phyloP scores from a whole-genome alignment of 305 asterid species.

The Lippia alba region DNA sequence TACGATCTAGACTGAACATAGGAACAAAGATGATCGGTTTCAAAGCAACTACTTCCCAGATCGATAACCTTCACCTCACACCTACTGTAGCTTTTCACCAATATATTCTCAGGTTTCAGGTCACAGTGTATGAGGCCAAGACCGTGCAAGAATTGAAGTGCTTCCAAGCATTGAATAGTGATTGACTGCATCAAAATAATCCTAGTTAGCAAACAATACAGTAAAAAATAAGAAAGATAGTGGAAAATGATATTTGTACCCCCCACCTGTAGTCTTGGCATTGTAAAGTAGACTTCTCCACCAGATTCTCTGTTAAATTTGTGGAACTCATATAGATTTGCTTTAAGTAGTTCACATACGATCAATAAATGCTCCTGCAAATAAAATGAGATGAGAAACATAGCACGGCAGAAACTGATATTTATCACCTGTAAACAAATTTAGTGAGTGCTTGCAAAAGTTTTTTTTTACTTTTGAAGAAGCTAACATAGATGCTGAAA shows the following conservation, averaged over 20 bases:
- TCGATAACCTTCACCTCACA: slow-evolving; percentile 99
- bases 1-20: slow-evolving; percentile 98
- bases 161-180: slow-evolving; percentile 96
- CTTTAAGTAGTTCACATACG: slow-evolving; percentile 96
- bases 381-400: slow-evolving; percentile 8
- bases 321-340: slow-evolving; percentile 94
- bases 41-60: slow-evolving; percentile 96
- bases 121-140: slow-evolving; percentile 99
- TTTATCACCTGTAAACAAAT: slow-evolving; percentile 16
- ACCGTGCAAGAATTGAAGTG: slow-evolving; percentile 87
- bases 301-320: slow-evolving; percentile 98
- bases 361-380: slow-evolving; percentile 94
- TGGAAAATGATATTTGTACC: slow-evolving; percentile 24
- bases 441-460: neutral
- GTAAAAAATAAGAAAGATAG: slow-evolving; percentile 12
- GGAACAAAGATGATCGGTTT: slow-evolving; percentile 97
- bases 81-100: slow-evolving; percentile 99
- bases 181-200: slow-evolving; percentile 71
- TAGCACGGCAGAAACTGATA: neutral
- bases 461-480: no score
- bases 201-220: slow-evolving; percentile 29
- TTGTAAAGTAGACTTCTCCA: slow-evolving; percentile 98
- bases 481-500: no score
- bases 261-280: slow-evolving; percentile 98
- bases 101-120: slow-evolving; percentile 97